Base-by-base conservation (phyloP, 23 red algal species). In the Agarophyton chilense region DNA sequence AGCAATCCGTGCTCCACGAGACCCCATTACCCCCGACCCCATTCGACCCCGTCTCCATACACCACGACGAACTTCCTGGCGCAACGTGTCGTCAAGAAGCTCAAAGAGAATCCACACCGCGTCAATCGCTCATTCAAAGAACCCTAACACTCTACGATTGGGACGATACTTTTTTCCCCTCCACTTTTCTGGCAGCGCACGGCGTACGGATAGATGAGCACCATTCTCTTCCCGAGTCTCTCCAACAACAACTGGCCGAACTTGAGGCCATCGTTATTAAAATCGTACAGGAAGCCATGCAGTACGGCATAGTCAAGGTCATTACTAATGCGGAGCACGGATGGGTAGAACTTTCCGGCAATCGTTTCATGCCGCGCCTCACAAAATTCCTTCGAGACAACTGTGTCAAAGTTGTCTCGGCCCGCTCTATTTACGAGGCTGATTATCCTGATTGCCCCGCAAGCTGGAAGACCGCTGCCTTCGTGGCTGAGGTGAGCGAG, bases 111-210 rank as follows among this genome's bases (percentile, higher is more conserved):
- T 34, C 13, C 65, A 21, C 65, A 21, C 50, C n/a, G 14, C 74
- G 62, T 0, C 46, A 81, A 12, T 53, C 88, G 22, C 52, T 92
- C n/a, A 46, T 79, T 56, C 81, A 95, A 68, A 56, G 67, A 44
- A 97, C 95, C 28, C 85, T 98, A 17, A 94, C 89, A 18, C 46
- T 98, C 2, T 98, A 94, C 64, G 95, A 98, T 43, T 98, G 91
- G 91, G 95, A 98, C 61, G 95, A 98, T 39, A 98, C 95, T 12
- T 82, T 98, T 46, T 86, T 98, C 44, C 90, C 95, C 31, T 98
- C 95, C 35, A 94, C 95, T 1, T 98, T 76, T 72, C 87, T 98
- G 22, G 85, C 95, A 2, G 61, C 82, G 2, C 54, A 43, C 58
- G 95, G 95, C 16, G 66, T 90, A 10, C 79, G 89, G 14, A 75